Evolutionary conservation across 2,329 filamentous ascomycete genomes (phyloP), one percentile per base, ranked within the genome.

Genomic region (Alternaria angustiovoidea): DNA sequence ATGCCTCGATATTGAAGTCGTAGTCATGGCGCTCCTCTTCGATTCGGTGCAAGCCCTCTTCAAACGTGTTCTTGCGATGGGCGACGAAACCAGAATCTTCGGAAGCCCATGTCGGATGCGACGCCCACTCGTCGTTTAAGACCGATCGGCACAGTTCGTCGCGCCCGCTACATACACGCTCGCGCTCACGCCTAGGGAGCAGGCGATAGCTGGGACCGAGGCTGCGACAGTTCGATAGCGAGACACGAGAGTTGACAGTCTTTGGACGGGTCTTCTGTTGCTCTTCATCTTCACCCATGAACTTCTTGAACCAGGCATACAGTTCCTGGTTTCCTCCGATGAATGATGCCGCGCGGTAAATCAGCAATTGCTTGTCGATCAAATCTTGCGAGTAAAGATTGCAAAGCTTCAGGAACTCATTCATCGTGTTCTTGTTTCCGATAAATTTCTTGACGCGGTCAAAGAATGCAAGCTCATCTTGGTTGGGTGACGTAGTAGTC

Each of bases 11-110:
- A 75, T 97, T 95, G 81, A 96, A 97, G 78, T 99, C 95, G 72
- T 99, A 99, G 75, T 99, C 95, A 75, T 99, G 95, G 5, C 95
- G 91, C 78, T 99, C 95, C 79, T 99, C 95, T 79, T 99, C 95
- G 62, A 99, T 97, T 20, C 95, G 87, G 75, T 99, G 95, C 8
- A 99, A 87, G 32, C 91, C 91, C 78, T 99, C 95, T 78, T 99
- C 95, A 66, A 91, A 96, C 55, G 91, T 88, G 71, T 99, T 99
- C 86, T 99, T 99, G 63, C 94, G 89, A 80, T 99, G 95, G 12
- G 95, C 95, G 61, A 99, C 94, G 71, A 99, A 99, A 0, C 95
- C 95, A 44, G 92, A 96, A 75, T 99, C 95, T 79, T 99, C 95
- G 1, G 94, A 98, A 1, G 94, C 95, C 95, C 95, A 99, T 0